Conservation (phyloP, 2,329 filamentous ascomycete genomes). For the Pseudogymnoascus sp. region DNA sequence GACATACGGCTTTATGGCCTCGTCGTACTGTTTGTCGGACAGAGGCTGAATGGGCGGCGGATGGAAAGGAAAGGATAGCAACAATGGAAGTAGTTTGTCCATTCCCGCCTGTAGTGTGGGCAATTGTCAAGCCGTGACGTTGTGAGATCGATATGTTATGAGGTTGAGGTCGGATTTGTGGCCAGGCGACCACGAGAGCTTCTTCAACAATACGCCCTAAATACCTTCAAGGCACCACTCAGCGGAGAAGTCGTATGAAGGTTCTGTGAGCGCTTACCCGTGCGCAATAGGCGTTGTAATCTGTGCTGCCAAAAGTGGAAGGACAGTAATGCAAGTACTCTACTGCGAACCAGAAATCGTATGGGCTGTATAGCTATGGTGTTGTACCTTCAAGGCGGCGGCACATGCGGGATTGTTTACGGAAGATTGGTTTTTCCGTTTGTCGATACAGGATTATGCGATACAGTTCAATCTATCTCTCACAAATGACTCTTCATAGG, state of each 20-base stretch:
- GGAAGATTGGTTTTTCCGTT: not conserved
- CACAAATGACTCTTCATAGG: not conserved
- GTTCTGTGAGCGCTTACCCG: not conserved
- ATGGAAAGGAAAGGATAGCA: slow-evolving; percentile 33
- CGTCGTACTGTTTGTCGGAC: slow-evolving; percentile 35
- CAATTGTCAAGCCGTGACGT: not conserved
- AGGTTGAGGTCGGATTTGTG: not conserved
- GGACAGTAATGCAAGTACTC: not conserved
- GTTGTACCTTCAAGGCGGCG: not conserved
- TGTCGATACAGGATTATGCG: not conserved
- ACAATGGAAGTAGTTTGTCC: slow-evolving; percentile 29
- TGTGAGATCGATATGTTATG: not conserved
- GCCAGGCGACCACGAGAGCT: slow-evolving; percentile 2
- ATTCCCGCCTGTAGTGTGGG: slow-evolving; percentile 14
- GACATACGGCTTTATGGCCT: slow-evolving; percentile 32
- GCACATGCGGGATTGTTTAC: not conserved
- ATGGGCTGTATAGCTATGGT: not conserved
- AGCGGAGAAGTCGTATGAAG: not conserved
- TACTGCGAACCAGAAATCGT: not conserved
- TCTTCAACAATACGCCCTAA: not conserved
- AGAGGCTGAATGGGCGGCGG: slow-evolving; percentile 27
- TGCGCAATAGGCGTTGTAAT: not conserved
- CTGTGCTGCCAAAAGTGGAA: not conserved
- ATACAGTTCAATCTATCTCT: not conserved
- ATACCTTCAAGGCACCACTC: not conserved